Conservation (phyloP, 441 rosid species). For the Syzygium malaccense region DNA sequence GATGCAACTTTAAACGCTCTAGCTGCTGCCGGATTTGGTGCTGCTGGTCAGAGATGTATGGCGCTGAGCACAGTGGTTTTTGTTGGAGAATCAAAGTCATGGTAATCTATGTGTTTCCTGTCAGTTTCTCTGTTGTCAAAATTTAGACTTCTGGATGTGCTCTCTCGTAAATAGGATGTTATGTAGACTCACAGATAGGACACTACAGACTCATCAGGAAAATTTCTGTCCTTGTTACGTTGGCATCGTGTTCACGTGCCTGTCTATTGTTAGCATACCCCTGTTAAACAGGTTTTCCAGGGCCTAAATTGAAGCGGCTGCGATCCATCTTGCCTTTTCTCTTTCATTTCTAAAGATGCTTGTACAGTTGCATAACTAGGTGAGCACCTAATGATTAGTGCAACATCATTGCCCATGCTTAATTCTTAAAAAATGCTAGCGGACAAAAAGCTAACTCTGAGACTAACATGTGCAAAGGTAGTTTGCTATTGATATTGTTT, state of each 20-base stretch:
- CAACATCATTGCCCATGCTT: neutral
- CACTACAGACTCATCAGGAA: neutral
- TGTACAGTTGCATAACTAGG: neutral
- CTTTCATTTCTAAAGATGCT: neutral
- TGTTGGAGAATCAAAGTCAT: slow-evolving; percentile 65
- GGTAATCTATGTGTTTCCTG: slow-evolving; percentile 28
- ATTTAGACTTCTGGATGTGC: neutral
- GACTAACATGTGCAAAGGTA: neutral
- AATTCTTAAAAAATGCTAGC: neutral
- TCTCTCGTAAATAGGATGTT: neutral
- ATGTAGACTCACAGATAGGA: neutral
- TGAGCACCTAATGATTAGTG: neutral
- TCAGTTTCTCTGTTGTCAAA: neutral
- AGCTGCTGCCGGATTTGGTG: slow-evolving; percentile 96
- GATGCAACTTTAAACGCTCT: slow-evolving; percentile 80
- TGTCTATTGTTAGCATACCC: neutral
- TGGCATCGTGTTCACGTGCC: neutral
- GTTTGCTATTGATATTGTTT: neutral
- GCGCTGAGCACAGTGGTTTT: slow-evolving; percentile 90
- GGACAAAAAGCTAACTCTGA: neutral
- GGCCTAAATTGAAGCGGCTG: neutral
- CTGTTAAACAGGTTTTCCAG: neutral
- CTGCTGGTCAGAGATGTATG: slow-evolving; percentile 99
- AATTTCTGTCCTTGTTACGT: neutral
- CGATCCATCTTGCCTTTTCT: neutral